Evolutionary conservation across 441 rosid species (phyloP).

Genomic region (Sinapis alba): DNA sequence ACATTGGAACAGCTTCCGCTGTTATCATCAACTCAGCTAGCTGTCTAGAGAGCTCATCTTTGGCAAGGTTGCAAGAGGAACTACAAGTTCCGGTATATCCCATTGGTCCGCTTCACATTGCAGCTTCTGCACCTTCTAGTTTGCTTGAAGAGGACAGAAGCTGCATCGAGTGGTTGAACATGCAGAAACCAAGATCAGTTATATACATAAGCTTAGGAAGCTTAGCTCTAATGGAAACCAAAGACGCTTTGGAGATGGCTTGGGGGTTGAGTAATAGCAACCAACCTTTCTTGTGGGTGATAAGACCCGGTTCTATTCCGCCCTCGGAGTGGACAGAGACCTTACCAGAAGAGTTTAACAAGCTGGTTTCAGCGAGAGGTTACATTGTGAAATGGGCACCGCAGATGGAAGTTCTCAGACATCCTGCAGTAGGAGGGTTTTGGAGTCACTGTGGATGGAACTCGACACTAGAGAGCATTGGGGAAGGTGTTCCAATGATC

Average conservation of each 20-base stretch:
- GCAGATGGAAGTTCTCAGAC: constrained; percentile 1
- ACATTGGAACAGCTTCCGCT: not conserved
- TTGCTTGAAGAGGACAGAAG: not conserved
- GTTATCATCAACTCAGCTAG: not conserved
- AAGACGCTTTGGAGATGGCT: not conserved
- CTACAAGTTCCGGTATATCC: not conserved
- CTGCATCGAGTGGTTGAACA: not conserved
- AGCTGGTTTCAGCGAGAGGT: not conserved
- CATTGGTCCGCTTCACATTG: not conserved
- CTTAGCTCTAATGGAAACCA: constrained; percentile 3
- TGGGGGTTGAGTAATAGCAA: not conserved
- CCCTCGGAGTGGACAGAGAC: not conserved
- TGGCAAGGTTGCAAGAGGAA: not conserved
- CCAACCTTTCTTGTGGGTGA: constrained; percentile 2
- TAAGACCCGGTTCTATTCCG: not conserved
- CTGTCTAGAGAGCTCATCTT: not conserved
- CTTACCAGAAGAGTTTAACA: not conserved
- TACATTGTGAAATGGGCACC: constrained; percentile 3
- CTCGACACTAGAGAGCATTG: not conserved
- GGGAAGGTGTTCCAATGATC: not conserved
- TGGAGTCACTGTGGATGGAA: constrained; percentile 11
- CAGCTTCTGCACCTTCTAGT: not conserved
- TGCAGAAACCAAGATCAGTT: not conserved
- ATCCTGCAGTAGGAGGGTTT: not conserved
- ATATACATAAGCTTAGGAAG: not conserved